These are phyloP conservation scores for Camellia lanceoleosa DNA, from an alignment of 148 eudicot genomes.

Conservation along the genomic window DNA sequence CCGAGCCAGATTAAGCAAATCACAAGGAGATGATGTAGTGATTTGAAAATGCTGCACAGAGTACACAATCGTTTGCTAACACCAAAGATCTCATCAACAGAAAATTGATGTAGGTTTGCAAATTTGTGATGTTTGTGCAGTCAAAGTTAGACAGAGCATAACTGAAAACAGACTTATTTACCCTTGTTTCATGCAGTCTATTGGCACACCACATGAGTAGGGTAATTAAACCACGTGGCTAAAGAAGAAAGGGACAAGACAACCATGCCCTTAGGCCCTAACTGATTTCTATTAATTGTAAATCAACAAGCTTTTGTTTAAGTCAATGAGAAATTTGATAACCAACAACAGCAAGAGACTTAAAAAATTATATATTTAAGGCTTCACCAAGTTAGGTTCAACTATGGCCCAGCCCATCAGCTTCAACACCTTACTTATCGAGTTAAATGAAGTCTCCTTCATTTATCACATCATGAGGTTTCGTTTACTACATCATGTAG, in stretches of 20 bases:
- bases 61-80: background rate
- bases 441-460: background rate
- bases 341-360: background rate
- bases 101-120: background rate
- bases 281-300: background rate
- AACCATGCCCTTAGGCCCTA: background rate
- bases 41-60: background rate
- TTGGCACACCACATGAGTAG: background rate
- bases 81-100: background rate
- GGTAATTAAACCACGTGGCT: background rate
- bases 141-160: slow-evolving; percentile 4
- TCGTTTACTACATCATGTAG: background rate
- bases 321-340: background rate
- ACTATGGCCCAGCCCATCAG: background rate
- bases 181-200: background rate
- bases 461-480: background rate
- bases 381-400: background rate
- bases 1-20: background rate
- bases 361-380: background rate
- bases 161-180: background rate
- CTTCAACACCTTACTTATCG: background rate
- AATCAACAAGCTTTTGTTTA: too few relatives aligned
- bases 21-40: background rate
- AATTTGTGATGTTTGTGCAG: background rate
- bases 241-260: background rate